Evolutionary conservation across 768 basidiomycete species (phyloP), one percentile per base, ranked within the genome.

Genomic region (Tricholoma bakamatsutake): DNA sequence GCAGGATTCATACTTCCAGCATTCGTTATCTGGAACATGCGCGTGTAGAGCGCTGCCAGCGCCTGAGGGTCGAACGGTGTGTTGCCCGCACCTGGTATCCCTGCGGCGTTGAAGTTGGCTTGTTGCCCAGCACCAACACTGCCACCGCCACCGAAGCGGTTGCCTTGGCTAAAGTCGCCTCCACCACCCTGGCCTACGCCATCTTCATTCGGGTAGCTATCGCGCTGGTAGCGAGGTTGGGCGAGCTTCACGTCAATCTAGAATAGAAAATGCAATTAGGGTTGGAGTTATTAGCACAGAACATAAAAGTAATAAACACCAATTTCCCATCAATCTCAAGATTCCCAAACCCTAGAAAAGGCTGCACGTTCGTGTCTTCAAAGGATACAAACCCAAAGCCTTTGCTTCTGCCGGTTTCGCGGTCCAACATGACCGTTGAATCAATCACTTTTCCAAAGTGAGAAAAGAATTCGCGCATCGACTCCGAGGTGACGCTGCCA

Each of bases 311-410:
- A 5, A 10, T 18, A 74, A 90, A 59, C 61, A 98, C 97, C 69
- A 93, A 72, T 77, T 98, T 97, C 13, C 95, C 96, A 63, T 98
- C 95, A 56, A 98, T 90, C 64, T 93, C 88, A 21, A 98, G 76
- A 63, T 92, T 90, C 5, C 91, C 90, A 51, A 90, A 87, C 1
- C 87, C 89, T 48, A 99, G 83, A 67, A 94, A 89, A 35, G 87
- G 87, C 58, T 93, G 88, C 18, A 95, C 91, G 61, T 88, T 84
- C n/a, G 87, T 88, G 58, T 92, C 88, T 67, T 94, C 89, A 65
- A 98, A 96, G 0, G 93, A 96, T 10, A 98, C 92, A 67, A 99
- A 99, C 0, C 95, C 97, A 61, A 99, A 99, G 11, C 97, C 97
- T 70, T 98, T 97, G 73, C 91, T 94, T 49, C 93, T 75, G 24